These are phyloP conservation scores for Royoungia palumana DNA, from an alignment of 768 basidiomycete genomes.

Conservation along the genomic window DNA sequence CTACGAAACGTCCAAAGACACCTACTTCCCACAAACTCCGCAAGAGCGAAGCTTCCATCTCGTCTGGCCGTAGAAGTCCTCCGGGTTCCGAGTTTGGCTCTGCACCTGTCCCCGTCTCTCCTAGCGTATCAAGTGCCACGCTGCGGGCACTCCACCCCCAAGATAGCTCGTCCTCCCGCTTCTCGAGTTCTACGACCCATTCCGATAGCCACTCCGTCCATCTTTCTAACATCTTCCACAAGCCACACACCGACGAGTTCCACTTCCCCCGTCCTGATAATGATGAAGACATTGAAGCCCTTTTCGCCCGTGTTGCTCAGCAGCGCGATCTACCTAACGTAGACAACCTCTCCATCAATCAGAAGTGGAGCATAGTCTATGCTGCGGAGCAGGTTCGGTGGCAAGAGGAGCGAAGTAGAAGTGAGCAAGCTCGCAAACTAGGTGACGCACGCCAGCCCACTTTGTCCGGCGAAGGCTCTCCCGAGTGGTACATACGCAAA, in stretches of 20 bases:
- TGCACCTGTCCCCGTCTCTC: slow-evolving; percentile 33
- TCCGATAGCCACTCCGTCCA: slow-evolving; percentile 46
- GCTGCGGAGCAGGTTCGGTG: slow-evolving; percentile 79
- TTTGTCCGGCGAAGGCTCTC: slow-evolving; percentile 61
- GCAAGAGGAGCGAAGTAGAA: slow-evolving; percentile 65
- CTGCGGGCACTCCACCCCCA: slow-evolving; percentile 54
- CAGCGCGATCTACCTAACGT: slow-evolving; percentile 64
- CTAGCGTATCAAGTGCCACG: slow-evolving; percentile 32
- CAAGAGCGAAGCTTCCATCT: slow-evolving; percentile 56
- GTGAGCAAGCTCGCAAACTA: slow-evolving; percentile 59
- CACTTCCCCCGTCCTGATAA: slow-evolving; percentile 71
- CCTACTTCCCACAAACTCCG: slow-evolving; percentile 34
- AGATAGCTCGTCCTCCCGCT: slow-evolving; percentile 58
- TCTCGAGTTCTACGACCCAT: slow-evolving; percentile 40
- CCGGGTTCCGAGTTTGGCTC: slow-evolving; percentile 53
- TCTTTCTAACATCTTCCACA: slow-evolving; percentile 53
- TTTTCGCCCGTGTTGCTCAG: slow-evolving; percentile 76
- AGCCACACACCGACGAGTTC: slow-evolving; percentile 57
- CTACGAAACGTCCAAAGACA: slow-evolving; percentile 36
- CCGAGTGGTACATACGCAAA: slow-evolving; percentile 91
- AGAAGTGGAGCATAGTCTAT: slow-evolving; percentile 91
- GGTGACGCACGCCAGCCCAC: slow-evolving; percentile 54
- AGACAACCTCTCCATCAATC: slow-evolving; percentile 62
- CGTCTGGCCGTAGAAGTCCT: slow-evolving; percentile 49
- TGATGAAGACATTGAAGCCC: slow-evolving; percentile 71